Evolutionary conservation across 2,329 filamentous ascomycete genomes (phyloP), one percentile per base, ranked within the genome.

Genomic region (Microdochium paspali): DNA sequence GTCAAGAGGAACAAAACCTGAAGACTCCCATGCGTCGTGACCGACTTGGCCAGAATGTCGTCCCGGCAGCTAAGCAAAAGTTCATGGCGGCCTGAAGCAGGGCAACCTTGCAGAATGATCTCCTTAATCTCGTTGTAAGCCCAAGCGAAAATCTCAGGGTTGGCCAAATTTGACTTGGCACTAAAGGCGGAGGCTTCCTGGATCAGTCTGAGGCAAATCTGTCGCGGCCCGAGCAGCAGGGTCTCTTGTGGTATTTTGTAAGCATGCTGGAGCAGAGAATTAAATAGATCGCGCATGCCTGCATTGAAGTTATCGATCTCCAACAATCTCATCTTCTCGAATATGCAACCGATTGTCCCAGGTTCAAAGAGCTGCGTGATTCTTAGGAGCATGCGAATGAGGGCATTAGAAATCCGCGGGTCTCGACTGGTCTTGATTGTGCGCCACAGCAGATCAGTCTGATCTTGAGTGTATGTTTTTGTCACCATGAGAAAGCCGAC

Each of bases 401-500:
- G 78, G 24, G 90, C 90, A 45, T 90, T 83, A 7, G 87, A 82
- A n/a, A 91, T 83, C 48, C 90, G 79, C 3, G 87, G 84, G 61
- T 97, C 90, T 58, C 90, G 88, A 50, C 85, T 90, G 23, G 83
- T 81, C 5, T 79, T 84, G 45, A 95, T 81, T 0, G 87, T 87
- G 50, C 84, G 80, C 91, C 91, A 97, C 51, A 96, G 79, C 15
- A 79, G 75, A 58, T 95, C 85, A 1, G 87, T 87, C 58, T 94
- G 85, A 20, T 75, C 66, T 28, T 80, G 65, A 1, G 77, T 79
- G 64, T 91, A 95, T 13, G 80, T 84, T 47, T 76, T 74, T 0
- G 87, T 93, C 13, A 93, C 85, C 21, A 89, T 78, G 46, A 97
- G 72, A 58, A 97, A 97, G 1, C 87, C 87, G 44, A 96, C 73